Evolutionary conservation across 331 rosid species (phyloP).

Genomic region (Stylosanthes scabra): DNA sequence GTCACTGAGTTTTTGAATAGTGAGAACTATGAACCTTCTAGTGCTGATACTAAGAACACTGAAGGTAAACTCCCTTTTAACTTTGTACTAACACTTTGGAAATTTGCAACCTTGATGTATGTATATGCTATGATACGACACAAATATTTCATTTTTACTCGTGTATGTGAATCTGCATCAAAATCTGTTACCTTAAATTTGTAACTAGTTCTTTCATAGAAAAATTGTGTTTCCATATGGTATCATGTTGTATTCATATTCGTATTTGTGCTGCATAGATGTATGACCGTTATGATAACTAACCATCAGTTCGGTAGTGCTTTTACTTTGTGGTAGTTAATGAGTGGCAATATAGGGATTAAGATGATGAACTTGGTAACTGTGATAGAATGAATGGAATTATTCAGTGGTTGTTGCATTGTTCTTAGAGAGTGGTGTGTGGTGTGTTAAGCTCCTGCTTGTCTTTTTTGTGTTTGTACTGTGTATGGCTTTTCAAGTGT

Average conservation of each 20-base stretch:
- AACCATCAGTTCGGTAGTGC: background rate
- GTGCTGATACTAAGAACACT: conserved; percentile 37
- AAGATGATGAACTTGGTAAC: background rate
- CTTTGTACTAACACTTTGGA: background rate
- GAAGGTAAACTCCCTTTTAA: conserved; percentile 51
- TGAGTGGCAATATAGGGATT: conserved; percentile 16
- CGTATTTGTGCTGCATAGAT: background rate
- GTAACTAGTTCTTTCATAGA: too few relatives aligned
- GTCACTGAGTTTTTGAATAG: conserved; percentile 82
- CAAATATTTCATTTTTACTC: too few relatives aligned
- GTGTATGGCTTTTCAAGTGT: conserved; percentile 19
- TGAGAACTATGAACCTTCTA: conserved; percentile 51
- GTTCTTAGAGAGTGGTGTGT: conserved; percentile 17
- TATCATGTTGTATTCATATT: too few relatives aligned
- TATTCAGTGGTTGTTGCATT: conserved; percentile 1
- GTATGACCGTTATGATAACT: background rate
- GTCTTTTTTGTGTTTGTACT: background rate
- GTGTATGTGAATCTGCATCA: too few relatives aligned
- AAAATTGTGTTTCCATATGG: too few relatives aligned
- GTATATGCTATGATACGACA: too few relatives aligned
- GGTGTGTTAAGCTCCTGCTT: conserved; percentile 12
- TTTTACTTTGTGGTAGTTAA: background rate
- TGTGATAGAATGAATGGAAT: background rate
- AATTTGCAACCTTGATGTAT: conserved; percentile 11
- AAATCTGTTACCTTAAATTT: too few relatives aligned